Percentiles rank a stretch among this genome's conserved stretches.
Conservation (phyloP, 2,329 filamentous ascomycete genomes). For the Pyrenophora teres region DNA sequence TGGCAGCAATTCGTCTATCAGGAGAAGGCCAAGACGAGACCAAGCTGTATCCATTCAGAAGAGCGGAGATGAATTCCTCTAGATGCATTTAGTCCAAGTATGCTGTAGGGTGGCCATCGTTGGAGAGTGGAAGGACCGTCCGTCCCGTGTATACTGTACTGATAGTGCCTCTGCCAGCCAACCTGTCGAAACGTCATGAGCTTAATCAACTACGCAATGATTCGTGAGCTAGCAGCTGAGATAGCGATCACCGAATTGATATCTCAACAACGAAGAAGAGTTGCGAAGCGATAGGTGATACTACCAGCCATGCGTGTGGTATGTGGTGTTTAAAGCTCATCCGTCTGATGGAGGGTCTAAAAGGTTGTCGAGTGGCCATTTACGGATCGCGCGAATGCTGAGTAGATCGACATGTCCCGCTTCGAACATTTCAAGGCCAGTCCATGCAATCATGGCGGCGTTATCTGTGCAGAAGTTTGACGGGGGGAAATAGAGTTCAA, state of each 20-base stretch:
- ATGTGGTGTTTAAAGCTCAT: not conserved
- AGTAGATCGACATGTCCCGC: conserved; percentile 60
- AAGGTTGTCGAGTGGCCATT: conserved; percentile 45
- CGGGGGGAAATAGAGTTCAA: conserved; percentile 76
- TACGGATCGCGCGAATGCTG: conserved; percentile 41
- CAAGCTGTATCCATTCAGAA: not conserved
- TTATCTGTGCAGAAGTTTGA: conserved; percentile 85
- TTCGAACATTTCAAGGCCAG: conserved; percentile 89
- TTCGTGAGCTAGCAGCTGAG: not conserved
- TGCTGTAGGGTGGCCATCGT: conserved; percentile 3
- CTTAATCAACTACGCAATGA: not conserved
- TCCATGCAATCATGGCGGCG: conserved; percentile 96
- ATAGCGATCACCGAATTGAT: not conserved
- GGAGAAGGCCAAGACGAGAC: conserved; percentile 1
- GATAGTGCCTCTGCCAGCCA: not conserved
- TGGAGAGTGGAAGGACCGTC: not conserved
- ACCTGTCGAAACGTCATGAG: not conserved
- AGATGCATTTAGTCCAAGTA: not conserved
- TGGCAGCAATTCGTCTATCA: conserved; percentile 5
- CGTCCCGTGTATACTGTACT: not conserved
- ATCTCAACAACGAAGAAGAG: not conserved
- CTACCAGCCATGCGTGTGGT: not conserved
- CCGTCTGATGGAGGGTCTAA: conserved; percentile 32
- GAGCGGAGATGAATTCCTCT: not conserved
- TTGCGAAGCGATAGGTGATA: too few species aligned